Evolutionary conservation across 768 basidiomycete species (phyloP).

Genomic region (Pholiota conissans): DNA sequence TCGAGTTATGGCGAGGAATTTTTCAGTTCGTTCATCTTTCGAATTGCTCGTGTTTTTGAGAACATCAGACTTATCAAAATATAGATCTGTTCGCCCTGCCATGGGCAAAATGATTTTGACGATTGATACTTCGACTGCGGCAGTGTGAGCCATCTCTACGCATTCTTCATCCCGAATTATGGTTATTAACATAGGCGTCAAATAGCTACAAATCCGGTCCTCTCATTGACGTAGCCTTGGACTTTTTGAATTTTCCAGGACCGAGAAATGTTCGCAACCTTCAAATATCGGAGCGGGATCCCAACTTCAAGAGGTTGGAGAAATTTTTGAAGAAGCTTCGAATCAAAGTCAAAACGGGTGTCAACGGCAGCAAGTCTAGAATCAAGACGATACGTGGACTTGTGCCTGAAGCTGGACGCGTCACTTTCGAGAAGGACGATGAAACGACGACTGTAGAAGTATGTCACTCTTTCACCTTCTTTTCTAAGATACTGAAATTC

Average conservation of each 20-base stretch:
- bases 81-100: slow-evolving; percentile 48
- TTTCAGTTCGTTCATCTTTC: slow-evolving; percentile 41
- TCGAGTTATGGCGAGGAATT: slow-evolving; percentile 49
- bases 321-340: slow-evolving; percentile 37
- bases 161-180: not conserved
- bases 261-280: slow-evolving; percentile 30
- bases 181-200: not conserved
- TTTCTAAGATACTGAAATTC: no score
- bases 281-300: slow-evolving; percentile 15
- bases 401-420: slow-evolving; percentile 36
- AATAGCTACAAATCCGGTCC: slow-evolving; percentile 30
- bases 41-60: not conserved
- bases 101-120: slow-evolving; percentile 40
- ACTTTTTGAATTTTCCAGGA: slow-evolving; percentile 19
- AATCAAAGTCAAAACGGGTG: slow-evolving; percentile 28
- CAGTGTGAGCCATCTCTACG: slow-evolving; percentile 34
- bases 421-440: slow-evolving; percentile 41
- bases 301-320: slow-evolving; percentile 32
- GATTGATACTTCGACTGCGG: slow-evolving; percentile 46
- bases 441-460: slow-evolving; percentile 40
- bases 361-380: slow-evolving; percentile 11
- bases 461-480: no score
- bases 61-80: not conserved
- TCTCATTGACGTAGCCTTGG: slow-evolving; percentile 32
- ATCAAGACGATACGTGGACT: slow-evolving; percentile 37